These are phyloP conservation scores for Phytophthora citrophthora DNA, from an alignment of 352 stramenopile species.

Conservation along the genomic window DNA sequence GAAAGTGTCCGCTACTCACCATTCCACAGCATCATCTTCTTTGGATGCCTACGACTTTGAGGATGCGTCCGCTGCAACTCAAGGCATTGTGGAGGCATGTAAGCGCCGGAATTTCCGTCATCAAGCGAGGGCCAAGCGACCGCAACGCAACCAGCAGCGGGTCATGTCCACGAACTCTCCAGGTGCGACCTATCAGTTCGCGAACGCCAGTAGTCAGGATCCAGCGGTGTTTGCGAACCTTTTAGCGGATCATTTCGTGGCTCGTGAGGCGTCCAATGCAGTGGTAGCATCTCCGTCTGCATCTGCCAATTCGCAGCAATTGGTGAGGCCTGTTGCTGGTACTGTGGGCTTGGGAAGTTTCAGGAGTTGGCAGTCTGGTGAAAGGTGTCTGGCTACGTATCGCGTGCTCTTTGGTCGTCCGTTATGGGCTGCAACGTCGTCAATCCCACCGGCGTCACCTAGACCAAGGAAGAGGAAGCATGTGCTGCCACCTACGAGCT, in stretches of 20 bases:
- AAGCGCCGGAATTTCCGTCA: slow-evolving; percentile 8
- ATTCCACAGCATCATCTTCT: slow-evolving; percentile 1
- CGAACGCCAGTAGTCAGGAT: slow-evolving; percentile 26
- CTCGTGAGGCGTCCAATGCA: slow-evolving; percentile 11
- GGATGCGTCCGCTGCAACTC: slow-evolving; percentile 7
- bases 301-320: slow-evolving; percentile 7
- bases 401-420: slow-evolving; percentile 53
- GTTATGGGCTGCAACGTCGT: slow-evolving; percentile 19
- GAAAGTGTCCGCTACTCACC: slow-evolving; percentile 5
- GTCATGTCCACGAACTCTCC: neutral
- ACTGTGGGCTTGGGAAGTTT: slow-evolving; percentile 38
- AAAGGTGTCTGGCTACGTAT: slow-evolving; percentile 50
- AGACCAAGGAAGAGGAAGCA: slow-evolving; percentile 31
- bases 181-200: slow-evolving; percentile 11
- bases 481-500: slow-evolving; percentile 22
- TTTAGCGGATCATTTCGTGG: slow-evolving; percentile 38
- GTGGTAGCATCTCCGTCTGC: neutral
- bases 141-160: slow-evolving; percentile 4
- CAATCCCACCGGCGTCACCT: neutral
- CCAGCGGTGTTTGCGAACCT: slow-evolving; percentile 30
- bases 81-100: slow-evolving; percentile 18
- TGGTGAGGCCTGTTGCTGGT: slow-evolving; percentile 16
- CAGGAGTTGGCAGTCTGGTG: slow-evolving; percentile 31
- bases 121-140: slow-evolving; percentile 13
- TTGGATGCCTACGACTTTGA: slow-evolving; percentile 21